phyloP scores from a whole-genome alignment of 768 basidiomycete genomes.

The Russula foetens region DNA sequence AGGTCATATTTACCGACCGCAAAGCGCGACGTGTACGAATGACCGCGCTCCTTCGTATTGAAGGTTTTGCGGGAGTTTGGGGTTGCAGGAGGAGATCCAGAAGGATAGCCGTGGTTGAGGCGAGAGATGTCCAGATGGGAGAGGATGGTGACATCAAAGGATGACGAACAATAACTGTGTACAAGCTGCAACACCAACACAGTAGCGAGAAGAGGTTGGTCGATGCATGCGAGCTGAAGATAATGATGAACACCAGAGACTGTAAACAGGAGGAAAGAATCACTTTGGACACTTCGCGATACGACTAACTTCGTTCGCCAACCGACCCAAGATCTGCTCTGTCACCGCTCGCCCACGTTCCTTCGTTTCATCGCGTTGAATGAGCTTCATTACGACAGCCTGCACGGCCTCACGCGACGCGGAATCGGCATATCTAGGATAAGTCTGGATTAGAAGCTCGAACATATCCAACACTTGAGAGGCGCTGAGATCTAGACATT shows the following conservation, averaged over 20 bases:
- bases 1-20: slow-evolving; percentile 44
- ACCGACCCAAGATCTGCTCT: slow-evolving; percentile 72
- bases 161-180: slow-evolving; percentile 40
- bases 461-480: slow-evolving; percentile 64
- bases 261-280: slow-evolving; percentile 21
- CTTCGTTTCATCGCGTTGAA: slow-evolving; percentile 52
- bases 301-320: slow-evolving; percentile 55
- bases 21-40: slow-evolving; percentile 59
- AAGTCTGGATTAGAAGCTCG: slow-evolving; percentile 62
- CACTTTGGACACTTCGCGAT: slow-evolving; percentile 54
- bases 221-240: slow-evolving; percentile 34
- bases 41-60: slow-evolving; percentile 53
- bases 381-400: slow-evolving; percentile 52
- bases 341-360: slow-evolving; percentile 49
- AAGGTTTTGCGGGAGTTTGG: slow-evolving; percentile 43
- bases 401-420: slow-evolving; percentile 67
- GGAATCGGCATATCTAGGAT: slow-evolving; percentile 70
- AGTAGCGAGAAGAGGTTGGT: slow-evolving; percentile 61
- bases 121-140: slow-evolving; percentile 43
- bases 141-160: slow-evolving; percentile 40
- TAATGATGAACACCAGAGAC: not conserved
- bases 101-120: slow-evolving; percentile 49
- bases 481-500: slow-evolving; percentile 44
- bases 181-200: slow-evolving; percentile 62
- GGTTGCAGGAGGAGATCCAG: slow-evolving; percentile 51